These are phyloP conservation scores for Daphne laureola DNA, from an alignment of 441 rosid species.

Conservation along the genomic window DNA sequence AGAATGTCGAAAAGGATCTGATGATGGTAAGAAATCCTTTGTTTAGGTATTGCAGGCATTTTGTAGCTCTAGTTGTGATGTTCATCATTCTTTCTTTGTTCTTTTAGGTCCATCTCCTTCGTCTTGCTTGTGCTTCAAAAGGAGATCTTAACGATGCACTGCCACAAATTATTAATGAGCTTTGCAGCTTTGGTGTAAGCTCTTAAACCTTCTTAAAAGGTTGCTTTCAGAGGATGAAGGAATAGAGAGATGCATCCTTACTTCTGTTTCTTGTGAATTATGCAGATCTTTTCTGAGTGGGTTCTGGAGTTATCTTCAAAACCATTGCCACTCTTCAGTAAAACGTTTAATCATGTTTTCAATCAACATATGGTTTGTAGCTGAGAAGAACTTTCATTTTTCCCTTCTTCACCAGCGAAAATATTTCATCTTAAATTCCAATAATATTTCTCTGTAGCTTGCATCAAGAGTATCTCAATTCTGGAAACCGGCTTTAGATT, in stretches of 20 bases:
- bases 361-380: conserved; percentile 51
- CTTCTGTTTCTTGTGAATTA: conserved; percentile 14
- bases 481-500: conserved; percentile 71
- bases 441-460: conserved; percentile 34
- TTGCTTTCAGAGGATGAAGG: conserved; percentile 6
- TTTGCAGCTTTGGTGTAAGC: conserved; percentile 79
- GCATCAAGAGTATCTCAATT: conserved; percentile 79
- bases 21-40: conserved; percentile 41
- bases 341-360: conserved; percentile 73
- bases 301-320: conserved; percentile 64
- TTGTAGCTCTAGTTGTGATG: too few species aligned
- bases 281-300: conserved; percentile 34
- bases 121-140: conserved; percentile 75
- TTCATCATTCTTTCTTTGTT: neutral
- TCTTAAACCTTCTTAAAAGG: conserved; percentile 6
- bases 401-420: conserved; percentile 5
- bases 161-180: conserved; percentile 67
- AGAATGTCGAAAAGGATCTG: conserved; percentile 60
- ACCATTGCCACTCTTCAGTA: conserved; percentile 58
- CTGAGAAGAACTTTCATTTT: conserved; percentile 12
- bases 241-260: neutral
- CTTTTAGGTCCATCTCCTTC: conserved; percentile 80
- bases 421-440: conserved; percentile 15
- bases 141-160: conserved; percentile 61
- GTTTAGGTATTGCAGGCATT: too few species aligned